Conservation (phyloP, 495 filamentous ascomycete genomes). For the Penicillium dipodomyicola region DNA sequence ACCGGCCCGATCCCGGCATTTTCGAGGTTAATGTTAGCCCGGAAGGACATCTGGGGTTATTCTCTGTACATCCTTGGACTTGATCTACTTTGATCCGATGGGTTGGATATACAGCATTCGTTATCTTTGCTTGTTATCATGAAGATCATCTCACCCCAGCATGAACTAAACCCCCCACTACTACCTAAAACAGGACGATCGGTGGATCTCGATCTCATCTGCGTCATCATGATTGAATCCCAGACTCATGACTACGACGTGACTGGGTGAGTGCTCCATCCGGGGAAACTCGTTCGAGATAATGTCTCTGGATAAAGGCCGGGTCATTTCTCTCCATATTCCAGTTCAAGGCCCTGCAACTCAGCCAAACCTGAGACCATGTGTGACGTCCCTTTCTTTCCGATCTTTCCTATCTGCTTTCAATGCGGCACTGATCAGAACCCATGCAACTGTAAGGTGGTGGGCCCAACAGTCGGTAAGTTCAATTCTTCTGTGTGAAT, state of each 20-base stretch:
- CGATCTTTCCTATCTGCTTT: slow-evolving; percentile 52
- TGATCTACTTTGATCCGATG: neutral
- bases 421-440: slow-evolving; percentile 60
- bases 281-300: slow-evolving; percentile 7
- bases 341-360: neutral
- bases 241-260: neutral
- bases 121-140: neutral
- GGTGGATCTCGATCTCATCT: slow-evolving; percentile 21
- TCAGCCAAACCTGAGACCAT: slow-evolving; percentile 20
- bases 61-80: neutral
- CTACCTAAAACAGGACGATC: slow-evolving; percentile 10
- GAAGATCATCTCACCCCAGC: neutral
- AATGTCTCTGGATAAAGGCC: neutral
- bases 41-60: neutral
- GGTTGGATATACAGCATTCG: neutral
- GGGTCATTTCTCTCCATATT: neutral
- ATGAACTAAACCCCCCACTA: neutral
- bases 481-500: slow-evolving; percentile 1
- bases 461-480: slow-evolving; percentile 57
- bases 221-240: slow-evolving; percentile 29
- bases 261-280: neutral
- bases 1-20: neutral
- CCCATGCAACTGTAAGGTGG: slow-evolving; percentile 60
- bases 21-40: neutral
- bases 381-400: slow-evolving; percentile 41